Base-by-base conservation (phyloP, 108 stramenopile genomes). In the Cyclotella distinguenda region DNA sequence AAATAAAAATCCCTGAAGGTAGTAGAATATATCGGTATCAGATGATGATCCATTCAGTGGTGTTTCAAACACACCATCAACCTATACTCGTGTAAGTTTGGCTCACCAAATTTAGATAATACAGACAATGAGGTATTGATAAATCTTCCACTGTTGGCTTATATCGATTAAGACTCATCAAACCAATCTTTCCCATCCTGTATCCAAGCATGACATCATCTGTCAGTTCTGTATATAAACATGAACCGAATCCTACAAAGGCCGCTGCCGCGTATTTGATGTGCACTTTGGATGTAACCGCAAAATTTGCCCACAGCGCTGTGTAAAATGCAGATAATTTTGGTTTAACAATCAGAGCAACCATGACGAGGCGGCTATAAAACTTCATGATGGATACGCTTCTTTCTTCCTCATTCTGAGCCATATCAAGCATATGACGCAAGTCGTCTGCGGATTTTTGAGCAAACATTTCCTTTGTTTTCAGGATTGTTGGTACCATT, bases 401-500 rank as follows among this genome's bases (percentile, higher is more conserved):
- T 15, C 38, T 18, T 36, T 46, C 30, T 42, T 18, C 15, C 18
- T 64, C 55, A 21, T 42, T 63, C 27, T 53, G 52, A 18, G 49
- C 50, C 69, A 70, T 64, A 36, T n/a, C n/a, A n/a, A n/a, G n/a
- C n/a, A n/a, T n/a, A n/a, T 49, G 34, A 16, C 48, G 27, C 40
- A 70, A 48, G 30, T 64, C 57, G 1, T 38, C 18, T 7, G 39
- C 16, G 16, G 57, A 18, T 21, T 23, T 45, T 16, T 11, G 11
- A 18, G 47, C 50, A 11, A 36, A 13, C 23, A 60, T 25, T n/a
- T 21, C 19, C n/a, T 31, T 62, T 42, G 74, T 63, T 21, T 23
- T 36, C n/a, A 51, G 18, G 6, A 69, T 32, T n/a, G 42, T 44
- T 33, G 55, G 15, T 16, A 31, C n/a, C 1, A 22, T 56, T 45